These are phyloP conservation scores for Candolleomyces aberdarensis DNA, from an alignment of 768 basidiomycete species.

Conservation along the genomic window DNA sequence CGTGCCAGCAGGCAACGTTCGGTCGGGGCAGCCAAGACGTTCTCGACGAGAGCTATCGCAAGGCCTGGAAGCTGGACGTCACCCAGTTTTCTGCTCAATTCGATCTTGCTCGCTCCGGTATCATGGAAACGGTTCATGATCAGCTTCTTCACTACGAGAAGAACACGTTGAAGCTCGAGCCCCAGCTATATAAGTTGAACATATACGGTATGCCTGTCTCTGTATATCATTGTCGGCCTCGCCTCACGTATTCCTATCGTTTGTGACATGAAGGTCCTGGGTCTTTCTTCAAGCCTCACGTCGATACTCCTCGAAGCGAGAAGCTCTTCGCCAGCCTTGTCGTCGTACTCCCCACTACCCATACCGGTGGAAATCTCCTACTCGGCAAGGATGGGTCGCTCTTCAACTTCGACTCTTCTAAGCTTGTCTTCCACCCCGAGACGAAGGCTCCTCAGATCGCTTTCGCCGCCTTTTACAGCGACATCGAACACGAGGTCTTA, in stretches of 20 bases:
- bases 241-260: neutral
- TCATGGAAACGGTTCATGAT: slow-evolving; percentile 11
- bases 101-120: slow-evolving; percentile 9
- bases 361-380: slow-evolving; percentile 45
- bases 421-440: slow-evolving; percentile 8
- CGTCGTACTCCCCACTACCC: slow-evolving; percentile 41
- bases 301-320: slow-evolving; percentile 42
- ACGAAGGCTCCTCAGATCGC: slow-evolving; percentile 21
- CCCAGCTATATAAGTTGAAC: slow-evolving; percentile 31
- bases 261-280: slow-evolving; percentile 27
- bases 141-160: slow-evolving; percentile 15
- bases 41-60: slow-evolving; percentile 25
- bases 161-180: slow-evolving; percentile 20
- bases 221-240: neutral
- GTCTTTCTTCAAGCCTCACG: slow-evolving; percentile 48
- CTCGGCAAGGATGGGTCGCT: slow-evolving; percentile 29
- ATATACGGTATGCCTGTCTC: slow-evolving; percentile 27
- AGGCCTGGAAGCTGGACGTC: slow-evolving; percentile 22
- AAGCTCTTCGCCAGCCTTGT: slow-evolving; percentile 53
- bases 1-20: slow-evolving; percentile 23
- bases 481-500: slow-evolving; percentile 39
- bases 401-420: slow-evolving; percentile 30
- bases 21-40: slow-evolving; percentile 20
- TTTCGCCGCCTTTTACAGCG: slow-evolving; percentile 34
- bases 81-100: slow-evolving; percentile 18